phyloP scores from a whole-genome alignment of 495 filamentous ascomycete genomes.

The Talaromyces borbonicus region DNA sequence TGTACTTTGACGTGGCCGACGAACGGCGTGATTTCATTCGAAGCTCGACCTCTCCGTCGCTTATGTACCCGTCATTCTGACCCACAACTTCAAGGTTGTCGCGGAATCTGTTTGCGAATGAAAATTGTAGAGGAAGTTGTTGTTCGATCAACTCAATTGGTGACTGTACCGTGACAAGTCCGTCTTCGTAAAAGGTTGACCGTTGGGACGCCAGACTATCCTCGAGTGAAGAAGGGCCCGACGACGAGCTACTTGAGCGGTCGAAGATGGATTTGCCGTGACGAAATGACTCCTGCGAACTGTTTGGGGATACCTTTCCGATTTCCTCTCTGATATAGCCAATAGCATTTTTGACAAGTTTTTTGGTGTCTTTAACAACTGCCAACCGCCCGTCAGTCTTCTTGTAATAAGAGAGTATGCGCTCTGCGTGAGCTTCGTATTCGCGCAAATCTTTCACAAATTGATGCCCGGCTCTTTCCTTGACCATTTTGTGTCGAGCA shows the following conservation, averaged over 20 bases:
- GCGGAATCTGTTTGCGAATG: constrained; percentile 26
- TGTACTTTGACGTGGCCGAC: constrained; percentile 29
- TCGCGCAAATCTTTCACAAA: constrained; percentile 61
- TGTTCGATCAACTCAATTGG: constrained; percentile 20
- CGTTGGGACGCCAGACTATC: constrained; percentile 22
- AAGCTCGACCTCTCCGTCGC: constrained; percentile 26
- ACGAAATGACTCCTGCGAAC: constrained; percentile 36
- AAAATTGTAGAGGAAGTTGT: constrained; percentile 1
- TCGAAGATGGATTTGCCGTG: constrained; percentile 62
- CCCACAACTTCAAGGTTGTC: constrained; percentile 21
- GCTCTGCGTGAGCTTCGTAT: constrained; percentile 57
- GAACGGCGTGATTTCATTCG: constrained; percentile 10
- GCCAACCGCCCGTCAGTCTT: constrained; percentile 11
- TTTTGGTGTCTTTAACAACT: constrained; percentile 33
- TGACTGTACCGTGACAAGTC: constrained; percentile 24
- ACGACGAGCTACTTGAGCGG: constrained; percentile 56
- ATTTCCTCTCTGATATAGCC: constrained; percentile 48
- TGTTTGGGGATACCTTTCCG: constrained; percentile 41
- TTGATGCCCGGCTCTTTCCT: constrained; percentile 8
- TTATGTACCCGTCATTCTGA: constrained; percentile 34
- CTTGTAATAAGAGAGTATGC: constrained; percentile 34
- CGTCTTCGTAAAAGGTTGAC: constrained; percentile 24
- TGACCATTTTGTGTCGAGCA: constrained; percentile 48
- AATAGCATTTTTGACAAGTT: constrained; percentile 37
- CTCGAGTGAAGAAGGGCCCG: constrained; percentile 31